phyloP scores from a whole-genome alignment of 2,329 filamentous ascomycete genomes.

The Alternaria burnsii region DNA sequence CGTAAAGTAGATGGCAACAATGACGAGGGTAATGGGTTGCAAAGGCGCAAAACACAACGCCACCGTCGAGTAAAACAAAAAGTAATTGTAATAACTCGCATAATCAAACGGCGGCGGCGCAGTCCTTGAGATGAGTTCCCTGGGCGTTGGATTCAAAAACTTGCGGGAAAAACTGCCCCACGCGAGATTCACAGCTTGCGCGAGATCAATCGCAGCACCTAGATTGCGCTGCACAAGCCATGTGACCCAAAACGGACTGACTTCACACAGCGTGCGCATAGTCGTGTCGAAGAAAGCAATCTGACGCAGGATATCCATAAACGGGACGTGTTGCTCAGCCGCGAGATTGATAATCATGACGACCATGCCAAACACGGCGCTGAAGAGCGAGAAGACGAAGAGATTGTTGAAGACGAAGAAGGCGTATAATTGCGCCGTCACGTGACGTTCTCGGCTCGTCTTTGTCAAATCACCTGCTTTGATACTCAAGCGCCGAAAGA shows the following conservation, averaged over 20 bases:
- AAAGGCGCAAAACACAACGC: constrained; percentile 84
- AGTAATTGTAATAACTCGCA: constrained; percentile 97
- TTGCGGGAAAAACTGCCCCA: constrained; percentile 85
- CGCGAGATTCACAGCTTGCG: constrained; percentile 84
- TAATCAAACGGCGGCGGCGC: constrained; percentile 95
- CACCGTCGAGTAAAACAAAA: constrained; percentile 92
- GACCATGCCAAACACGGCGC: constrained; percentile 79
- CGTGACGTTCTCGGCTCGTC: constrained; percentile 89
- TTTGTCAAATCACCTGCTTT: constrained; percentile 89
- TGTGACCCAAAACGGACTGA: constrained; percentile 88
- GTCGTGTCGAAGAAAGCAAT: constrained; percentile 69
- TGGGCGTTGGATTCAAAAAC: constrained; percentile 85
- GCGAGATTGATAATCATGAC: constrained; percentile 67
- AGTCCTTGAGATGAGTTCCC: constrained; percentile 90
- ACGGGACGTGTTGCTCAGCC: constrained; percentile 61
- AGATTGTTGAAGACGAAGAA: constrained; percentile 99
- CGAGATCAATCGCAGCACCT: constrained; percentile 91
- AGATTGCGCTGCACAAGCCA: constrained; percentile 86
- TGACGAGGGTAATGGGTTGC: constrained; percentile 85
- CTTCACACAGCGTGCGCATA: constrained; percentile 78
- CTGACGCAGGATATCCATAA: constrained; percentile 72
- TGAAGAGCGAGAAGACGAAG: constrained; percentile 91
- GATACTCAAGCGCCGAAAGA: constrained; percentile 87
- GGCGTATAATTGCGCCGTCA: constrained; percentile 86
- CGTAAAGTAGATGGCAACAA: constrained; percentile 87